A percentile compares a stretch with the other conserved stretches of the same genome.
Evolutionary conservation across 1,284 basidiomycete species (phyloP).

Genomic region (Chondrostereum purpureum): DNA sequence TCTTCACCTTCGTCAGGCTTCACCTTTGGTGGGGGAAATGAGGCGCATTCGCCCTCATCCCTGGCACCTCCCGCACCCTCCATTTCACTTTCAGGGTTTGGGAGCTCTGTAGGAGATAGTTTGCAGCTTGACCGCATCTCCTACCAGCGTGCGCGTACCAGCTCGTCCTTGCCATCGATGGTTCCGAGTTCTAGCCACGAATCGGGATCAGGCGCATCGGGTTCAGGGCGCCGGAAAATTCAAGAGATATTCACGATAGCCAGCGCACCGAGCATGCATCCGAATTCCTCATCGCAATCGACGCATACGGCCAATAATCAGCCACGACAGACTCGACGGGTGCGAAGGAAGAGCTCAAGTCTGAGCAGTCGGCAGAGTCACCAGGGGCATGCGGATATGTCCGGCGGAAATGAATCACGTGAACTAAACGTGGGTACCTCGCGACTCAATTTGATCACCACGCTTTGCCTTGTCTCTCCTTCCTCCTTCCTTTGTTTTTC

Average conservation of each 20-base stretch:
- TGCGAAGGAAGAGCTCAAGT: neutral
- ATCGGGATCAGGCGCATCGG: no score
- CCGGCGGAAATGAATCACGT: neutral
- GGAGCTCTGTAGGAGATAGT: neutral
- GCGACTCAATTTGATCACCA: no score
- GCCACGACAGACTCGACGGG: neutral
- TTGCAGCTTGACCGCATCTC: neutral
- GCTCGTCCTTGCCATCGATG: slow-evolving; percentile 1
- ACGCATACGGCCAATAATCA: neutral
- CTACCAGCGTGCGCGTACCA: neutral
- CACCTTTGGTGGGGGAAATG: neutral
- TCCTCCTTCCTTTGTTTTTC: neutral
- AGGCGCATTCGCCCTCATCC: neutral
- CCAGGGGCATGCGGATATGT: neutral
- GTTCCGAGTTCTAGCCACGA: no score
- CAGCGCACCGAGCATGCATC: neutral
- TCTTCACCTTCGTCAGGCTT: slow-evolving; percentile 2
- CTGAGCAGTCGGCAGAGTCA: neutral
- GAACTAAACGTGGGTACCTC: slow-evolving; percentile 2
- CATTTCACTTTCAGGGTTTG: neutral
- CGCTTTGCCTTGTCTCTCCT: neutral
- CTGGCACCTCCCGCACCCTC: neutral
- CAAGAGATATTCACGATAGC: slow-evolving; percentile 1
- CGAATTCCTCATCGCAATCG: no score
- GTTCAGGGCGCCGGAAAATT: neutral